Conservation (phyloP, 1,284 basidiomycete genomes). For the Microstroma glucosiphilum region DNA sequence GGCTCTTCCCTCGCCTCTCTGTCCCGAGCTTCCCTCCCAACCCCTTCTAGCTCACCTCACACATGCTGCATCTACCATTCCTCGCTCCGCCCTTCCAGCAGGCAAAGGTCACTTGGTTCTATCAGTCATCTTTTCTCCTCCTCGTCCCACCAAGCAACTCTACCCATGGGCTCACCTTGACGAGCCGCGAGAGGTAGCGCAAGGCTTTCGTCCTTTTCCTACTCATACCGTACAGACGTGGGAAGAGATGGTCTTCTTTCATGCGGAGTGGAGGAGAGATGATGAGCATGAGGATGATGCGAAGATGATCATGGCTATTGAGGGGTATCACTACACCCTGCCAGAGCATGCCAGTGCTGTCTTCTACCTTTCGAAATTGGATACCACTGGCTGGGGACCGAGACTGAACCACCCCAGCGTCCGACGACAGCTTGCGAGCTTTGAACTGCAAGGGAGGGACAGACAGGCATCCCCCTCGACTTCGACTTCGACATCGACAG, state of each 20-base stretch:
- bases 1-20: too few species aligned
- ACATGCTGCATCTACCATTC: neutral
- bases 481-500: slow-evolving; percentile 62
- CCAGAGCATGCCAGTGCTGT: slow-evolving; percentile 66
- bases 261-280: neutral
- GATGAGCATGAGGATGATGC: slow-evolving; percentile 49
- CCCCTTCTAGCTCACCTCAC: neutral
- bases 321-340: slow-evolving; percentile 71
- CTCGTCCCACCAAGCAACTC: slow-evolving; percentile 33
- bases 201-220: slow-evolving; percentile 24
- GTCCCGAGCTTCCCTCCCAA: neutral
- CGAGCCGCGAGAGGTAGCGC: slow-evolving; percentile 20
- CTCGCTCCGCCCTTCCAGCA: neutral
- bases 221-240: slow-evolving; percentile 25
- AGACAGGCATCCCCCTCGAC: slow-evolving; percentile 61
- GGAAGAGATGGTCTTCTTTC: slow-evolving; percentile 4
- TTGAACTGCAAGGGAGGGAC: slow-evolving; percentile 52
- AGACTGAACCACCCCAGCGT: neutral
- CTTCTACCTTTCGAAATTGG: slow-evolving; percentile 87
- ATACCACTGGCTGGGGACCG: slow-evolving; percentile 73
- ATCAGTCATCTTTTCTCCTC: slow-evolving; percentile 34
- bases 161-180: slow-evolving; percentile 46
- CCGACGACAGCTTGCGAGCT: neutral
- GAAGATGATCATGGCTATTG: slow-evolving; percentile 68
- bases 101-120: neutral